Evolutionary conservation across 2,329 filamentous ascomycete genomes (phyloP).

Genomic region (Exophiala sideris): DNA sequence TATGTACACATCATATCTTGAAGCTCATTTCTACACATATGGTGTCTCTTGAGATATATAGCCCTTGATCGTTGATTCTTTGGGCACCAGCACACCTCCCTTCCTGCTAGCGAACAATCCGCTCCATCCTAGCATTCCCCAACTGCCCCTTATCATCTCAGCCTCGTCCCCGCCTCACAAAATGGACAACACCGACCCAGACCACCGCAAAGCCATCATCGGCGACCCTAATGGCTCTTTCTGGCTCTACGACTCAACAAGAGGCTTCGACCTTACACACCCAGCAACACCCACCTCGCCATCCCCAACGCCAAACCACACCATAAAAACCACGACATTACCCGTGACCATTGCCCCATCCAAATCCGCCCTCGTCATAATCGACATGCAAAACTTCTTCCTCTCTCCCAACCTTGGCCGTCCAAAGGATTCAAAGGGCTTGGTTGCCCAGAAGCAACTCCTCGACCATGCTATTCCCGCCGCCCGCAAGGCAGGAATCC

Average conservation of each 20-base stretch:
- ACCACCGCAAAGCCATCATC: conserved; percentile 38
- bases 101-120: no score
- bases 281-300: conserved; percentile 32
- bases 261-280: conserved; percentile 48
- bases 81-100: neutral
- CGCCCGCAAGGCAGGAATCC: conserved; percentile 50
- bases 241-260: conserved; percentile 44
- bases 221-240: conserved; percentile 39
- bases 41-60: neutral
- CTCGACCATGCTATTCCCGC: conserved; percentile 45
- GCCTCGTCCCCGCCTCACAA: conserved; percentile 12
- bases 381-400: conserved; percentile 56
- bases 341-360: conserved; percentile 40
- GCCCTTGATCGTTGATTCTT: neutral
- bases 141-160: conserved; percentile 9
- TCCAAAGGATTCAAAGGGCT: conserved; percentile 41
- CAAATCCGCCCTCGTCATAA: conserved; percentile 48
- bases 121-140: neutral
- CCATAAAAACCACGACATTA: conserved; percentile 30
- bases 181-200: conserved; percentile 21
- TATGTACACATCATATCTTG: neutral
- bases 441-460: conserved; percentile 42
- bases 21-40: no score
- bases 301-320: conserved; percentile 14
- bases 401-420: conserved; percentile 43